Evolutionary conservation across 73 alveolate species (phyloP).

Genomic region (Stentor roeselii): DNA sequence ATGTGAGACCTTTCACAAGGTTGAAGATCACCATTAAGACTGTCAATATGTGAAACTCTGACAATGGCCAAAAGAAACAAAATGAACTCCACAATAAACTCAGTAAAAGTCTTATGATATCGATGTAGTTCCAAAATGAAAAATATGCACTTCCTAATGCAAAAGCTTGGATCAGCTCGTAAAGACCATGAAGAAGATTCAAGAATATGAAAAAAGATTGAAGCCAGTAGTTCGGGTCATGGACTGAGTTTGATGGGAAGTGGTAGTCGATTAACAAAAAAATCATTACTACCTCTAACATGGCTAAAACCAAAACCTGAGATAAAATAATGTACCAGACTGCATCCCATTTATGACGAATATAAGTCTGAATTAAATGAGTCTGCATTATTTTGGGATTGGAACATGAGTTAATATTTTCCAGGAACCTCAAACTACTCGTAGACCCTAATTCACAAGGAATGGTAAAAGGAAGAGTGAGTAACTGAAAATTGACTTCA

Average conservation of each 20-base stretch:
- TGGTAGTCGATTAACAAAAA: not conserved
- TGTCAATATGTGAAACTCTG: not conserved
- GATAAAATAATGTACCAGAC: not conserved
- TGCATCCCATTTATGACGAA: constrained; percentile 2
- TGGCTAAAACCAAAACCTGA: not conserved
- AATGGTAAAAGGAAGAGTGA: not conserved
- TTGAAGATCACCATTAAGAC: not conserved
- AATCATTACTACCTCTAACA: not conserved
- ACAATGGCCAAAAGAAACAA: not conserved
- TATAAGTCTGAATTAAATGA: not conserved
- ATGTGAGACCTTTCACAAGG: not conserved
- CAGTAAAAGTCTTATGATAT: not conserved
- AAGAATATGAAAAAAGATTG: not conserved
- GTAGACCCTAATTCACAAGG: not conserved
- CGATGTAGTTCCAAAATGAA: not conserved
- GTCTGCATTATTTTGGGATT: not conserved
- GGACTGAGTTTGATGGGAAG: not conserved
- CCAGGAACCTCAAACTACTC: not conserved
- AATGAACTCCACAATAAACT: not conserved
- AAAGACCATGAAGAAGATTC: not conserved
- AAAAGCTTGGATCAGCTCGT: not conserved
- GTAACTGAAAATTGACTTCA: not conserved
- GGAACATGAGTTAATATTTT: not conserved
- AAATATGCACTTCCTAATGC: constrained; percentile 7
- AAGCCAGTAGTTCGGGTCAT: not conserved